Percentiles rank a stretch among this genome's conserved stretches.
phyloP scores from a whole-genome alignment of 495 filamentous ascomycete genomes.

The Neurospora intermedia region DNA sequence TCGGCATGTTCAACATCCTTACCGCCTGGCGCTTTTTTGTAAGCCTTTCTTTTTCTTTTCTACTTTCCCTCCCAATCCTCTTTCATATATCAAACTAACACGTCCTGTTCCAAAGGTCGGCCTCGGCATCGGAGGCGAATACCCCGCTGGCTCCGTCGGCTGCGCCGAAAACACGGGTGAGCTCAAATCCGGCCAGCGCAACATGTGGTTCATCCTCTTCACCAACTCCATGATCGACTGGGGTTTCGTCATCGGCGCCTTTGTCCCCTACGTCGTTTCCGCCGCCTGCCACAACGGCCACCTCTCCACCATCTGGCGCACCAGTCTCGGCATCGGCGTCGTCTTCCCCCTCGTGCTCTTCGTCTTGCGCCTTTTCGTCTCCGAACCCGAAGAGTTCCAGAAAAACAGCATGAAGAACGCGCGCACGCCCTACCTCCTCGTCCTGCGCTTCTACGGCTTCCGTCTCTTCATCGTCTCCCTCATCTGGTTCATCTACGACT shows the following conservation, averaged over 20 bases:
- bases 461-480: slow-evolving; percentile 57
- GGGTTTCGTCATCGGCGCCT: slow-evolving; percentile 65
- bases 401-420: slow-evolving; percentile 40
- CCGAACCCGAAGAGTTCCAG: slow-evolving; percentile 77
- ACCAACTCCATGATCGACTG: slow-evolving; percentile 83
- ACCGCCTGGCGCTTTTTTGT: slow-evolving; percentile 78
- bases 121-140: slow-evolving; percentile 61
- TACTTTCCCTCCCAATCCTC: slow-evolving; percentile 36
- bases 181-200: slow-evolving; percentile 65
- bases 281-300: slow-evolving; percentile 59
- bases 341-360: slow-evolving; percentile 69
- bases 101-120: slow-evolving; percentile 23
- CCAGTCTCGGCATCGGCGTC: slow-evolving; percentile 66
- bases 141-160: slow-evolving; percentile 79
- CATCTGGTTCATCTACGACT: slow-evolving; percentile 93
- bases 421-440: slow-evolving; percentile 45
- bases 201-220: slow-evolving; percentile 88
- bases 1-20: slow-evolving; percentile 71
- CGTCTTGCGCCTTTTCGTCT: slow-evolving; percentile 60
- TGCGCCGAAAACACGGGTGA: slow-evolving; percentile 78
- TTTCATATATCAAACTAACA: slow-evolving; percentile 2
- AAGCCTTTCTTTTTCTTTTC: slow-evolving; percentile 21
- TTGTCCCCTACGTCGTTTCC: slow-evolving; percentile 62
- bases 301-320: slow-evolving; percentile 63
- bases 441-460: slow-evolving; percentile 48